Evolutionary conservation across 2,329 filamentous ascomycete genomes (phyloP).

Genomic region (Talaromyces sp.): DNA sequence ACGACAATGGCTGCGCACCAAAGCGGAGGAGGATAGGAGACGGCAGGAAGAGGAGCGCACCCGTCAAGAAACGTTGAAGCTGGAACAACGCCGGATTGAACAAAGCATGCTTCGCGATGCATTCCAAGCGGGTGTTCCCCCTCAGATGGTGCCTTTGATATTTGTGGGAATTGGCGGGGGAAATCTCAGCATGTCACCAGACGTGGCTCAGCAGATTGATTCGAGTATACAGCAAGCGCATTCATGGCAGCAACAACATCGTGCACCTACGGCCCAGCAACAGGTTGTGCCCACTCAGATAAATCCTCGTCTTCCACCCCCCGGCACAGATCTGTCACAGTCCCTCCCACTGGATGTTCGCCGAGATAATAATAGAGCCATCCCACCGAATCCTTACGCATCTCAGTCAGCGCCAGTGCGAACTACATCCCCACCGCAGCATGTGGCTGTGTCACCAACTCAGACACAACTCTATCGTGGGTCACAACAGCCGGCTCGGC

Average conservation of each 20-base stretch:
- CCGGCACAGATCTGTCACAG: slow-evolving; percentile 22
- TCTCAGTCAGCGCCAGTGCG: slow-evolving; percentile 21
- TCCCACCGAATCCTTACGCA: slow-evolving; percentile 36
- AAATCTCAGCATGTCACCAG: slow-evolving; percentile 57
- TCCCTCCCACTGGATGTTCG: slow-evolving; percentile 23
- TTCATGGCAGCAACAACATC: slow-evolving; percentile 24
- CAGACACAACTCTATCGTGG: slow-evolving; percentile 26
- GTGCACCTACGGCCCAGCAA: slow-evolving; percentile 27
- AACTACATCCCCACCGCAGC: slow-evolving; percentile 24
- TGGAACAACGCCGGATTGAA: slow-evolving; percentile 71
- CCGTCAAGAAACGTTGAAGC: slow-evolving; percentile 59
- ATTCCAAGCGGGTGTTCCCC: slow-evolving; percentile 66
- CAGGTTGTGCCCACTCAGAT: slow-evolving; percentile 23
- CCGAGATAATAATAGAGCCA: slow-evolving; percentile 30
- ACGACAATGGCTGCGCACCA: slow-evolving; percentile 68
- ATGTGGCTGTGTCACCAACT: slow-evolving; percentile 22
- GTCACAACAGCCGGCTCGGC: slow-evolving; percentile 24
- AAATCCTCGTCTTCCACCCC: slow-evolving; percentile 23
- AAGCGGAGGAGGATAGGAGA: slow-evolving; percentile 64
- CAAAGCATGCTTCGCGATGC: slow-evolving; percentile 69
- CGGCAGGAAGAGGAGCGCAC: slow-evolving; percentile 69
- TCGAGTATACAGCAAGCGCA: slow-evolving; percentile 27
- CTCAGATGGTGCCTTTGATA: slow-evolving; percentile 69
- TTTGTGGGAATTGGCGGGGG: slow-evolving; percentile 70
- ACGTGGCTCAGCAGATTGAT: slow-evolving; percentile 63